phyloP scores from a whole-genome alignment of 345 rosid genomes.

The Acer yangbiense region DNA sequence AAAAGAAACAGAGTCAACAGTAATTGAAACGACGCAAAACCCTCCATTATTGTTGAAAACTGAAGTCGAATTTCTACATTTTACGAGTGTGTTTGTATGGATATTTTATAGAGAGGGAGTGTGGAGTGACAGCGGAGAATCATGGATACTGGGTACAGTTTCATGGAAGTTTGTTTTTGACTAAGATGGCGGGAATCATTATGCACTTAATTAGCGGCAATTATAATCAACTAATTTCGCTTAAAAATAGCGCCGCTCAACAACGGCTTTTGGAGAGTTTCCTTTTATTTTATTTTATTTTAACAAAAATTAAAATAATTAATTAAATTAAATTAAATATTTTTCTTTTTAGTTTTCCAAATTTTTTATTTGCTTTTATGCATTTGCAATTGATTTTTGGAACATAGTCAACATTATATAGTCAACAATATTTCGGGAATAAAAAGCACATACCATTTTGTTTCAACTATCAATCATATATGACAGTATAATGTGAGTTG shows the following conservation, averaged over 20 bases:
- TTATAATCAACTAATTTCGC: background rate
- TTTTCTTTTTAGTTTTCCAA: too few species aligned
- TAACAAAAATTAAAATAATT: background rate
- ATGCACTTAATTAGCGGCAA: background rate
- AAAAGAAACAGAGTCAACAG: constrained; percentile 15
- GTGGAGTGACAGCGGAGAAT: background rate
- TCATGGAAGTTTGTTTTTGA: background rate
- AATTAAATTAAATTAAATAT: too few species aligned
- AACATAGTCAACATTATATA: too few species aligned
- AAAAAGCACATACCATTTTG: too few species aligned
- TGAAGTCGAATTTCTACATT: background rate
- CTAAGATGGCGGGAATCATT: constrained; percentile 3
- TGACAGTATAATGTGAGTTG: too few species aligned
- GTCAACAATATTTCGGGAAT: too few species aligned
- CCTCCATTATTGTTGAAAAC: constrained; percentile 13
- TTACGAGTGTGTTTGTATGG: background rate
- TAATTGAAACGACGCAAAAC: constrained; percentile 2
- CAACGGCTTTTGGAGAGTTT: background rate
- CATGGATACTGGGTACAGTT: background rate
- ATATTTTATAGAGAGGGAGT: constrained; percentile 1
- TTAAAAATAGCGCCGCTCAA: background rate
- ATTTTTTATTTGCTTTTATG: too few species aligned
- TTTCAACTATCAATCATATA: too few species aligned
- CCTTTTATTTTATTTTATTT: background rate
- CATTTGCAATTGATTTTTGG: too few species aligned